Conservation (phyloP, 768 basidiomycete species). For the Xerocomus brunneocitrinus region DNA sequence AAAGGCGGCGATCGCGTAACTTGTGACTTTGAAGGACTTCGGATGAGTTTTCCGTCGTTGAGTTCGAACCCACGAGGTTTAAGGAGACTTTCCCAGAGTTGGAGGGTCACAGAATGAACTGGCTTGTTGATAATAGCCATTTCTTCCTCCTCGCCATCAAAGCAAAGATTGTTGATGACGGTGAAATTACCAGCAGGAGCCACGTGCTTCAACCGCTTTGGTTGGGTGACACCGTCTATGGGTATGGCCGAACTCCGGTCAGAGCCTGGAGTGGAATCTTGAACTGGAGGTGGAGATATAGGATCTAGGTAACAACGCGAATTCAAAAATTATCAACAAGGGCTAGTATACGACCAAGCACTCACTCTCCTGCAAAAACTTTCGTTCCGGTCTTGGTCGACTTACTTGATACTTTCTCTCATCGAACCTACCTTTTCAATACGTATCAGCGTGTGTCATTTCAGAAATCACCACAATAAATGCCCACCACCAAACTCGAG, state of each 20-base stretch:
- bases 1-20: conserved; percentile 17
- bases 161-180: conserved; percentile 17
- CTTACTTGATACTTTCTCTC: conserved; percentile 57
- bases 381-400: conserved; percentile 57
- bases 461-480: not conserved
- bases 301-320: conserved; percentile 7
- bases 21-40: conserved; percentile 52
- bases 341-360: not conserved
- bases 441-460: not conserved
- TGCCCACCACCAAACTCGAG: conserved; percentile 62
- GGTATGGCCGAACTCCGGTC: conserved; percentile 12
- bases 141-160: conserved; percentile 44
- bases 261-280: conserved; percentile 14
- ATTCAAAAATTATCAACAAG: not conserved
- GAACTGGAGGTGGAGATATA: conserved; percentile 6
- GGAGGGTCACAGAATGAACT: conserved; percentile 57
- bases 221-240: conserved; percentile 11
- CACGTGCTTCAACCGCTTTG: conserved; percentile 15
- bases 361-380: conserved; percentile 27
- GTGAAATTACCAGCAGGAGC: conserved; percentile 15
- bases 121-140: conserved; percentile 54
- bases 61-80: conserved; percentile 64
- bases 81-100: conserved; percentile 69
- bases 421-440: conserved; percentile 52
- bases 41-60: conserved; percentile 50